Evolutionary conservation across 352 stramenopile species (phyloP).

Genomic region (Thraustochytrium sp.): DNA sequence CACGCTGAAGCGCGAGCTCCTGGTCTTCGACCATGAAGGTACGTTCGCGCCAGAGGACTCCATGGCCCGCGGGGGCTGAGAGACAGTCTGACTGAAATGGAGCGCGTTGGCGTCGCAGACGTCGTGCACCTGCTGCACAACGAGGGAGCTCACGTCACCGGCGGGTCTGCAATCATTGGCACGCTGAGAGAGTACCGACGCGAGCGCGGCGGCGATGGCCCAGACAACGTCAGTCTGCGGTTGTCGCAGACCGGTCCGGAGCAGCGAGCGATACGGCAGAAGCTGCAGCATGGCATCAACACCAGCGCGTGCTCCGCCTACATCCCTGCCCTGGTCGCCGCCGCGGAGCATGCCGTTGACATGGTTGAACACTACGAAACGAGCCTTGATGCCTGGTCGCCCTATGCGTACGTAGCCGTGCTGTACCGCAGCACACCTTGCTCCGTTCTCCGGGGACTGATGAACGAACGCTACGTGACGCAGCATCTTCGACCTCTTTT

Average conservation of each 20-base stretch:
- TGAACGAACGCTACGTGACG: too few relatives aligned
- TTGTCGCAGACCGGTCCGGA: neutral
- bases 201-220: neutral
- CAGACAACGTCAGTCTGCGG: neutral
- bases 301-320: neutral
- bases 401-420: too few relatives aligned
- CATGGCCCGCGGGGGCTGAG: too few relatives aligned
- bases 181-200: neutral
- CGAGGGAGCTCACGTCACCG: neutral
- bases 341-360: neutral
- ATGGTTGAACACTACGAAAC: neutral
- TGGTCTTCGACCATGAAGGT: slow-evolving; percentile 23
- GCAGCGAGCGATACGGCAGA: neutral
- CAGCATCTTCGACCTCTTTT: slow-evolving; percentile 39
- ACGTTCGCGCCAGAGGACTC: too few relatives aligned
- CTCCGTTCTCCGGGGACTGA: too few relatives aligned
- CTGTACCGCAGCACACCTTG: too few relatives aligned
- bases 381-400: neutral
- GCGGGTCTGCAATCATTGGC: neutral
- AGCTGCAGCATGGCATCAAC: neutral
- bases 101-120: too few relatives aligned
- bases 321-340: neutral
- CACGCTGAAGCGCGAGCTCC: neutral
- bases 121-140: neutral
- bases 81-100: too few relatives aligned